Base-by-base conservation (phyloP, 768 basidiomycete genomes). In the Phlebiopsis gigantea region DNA sequence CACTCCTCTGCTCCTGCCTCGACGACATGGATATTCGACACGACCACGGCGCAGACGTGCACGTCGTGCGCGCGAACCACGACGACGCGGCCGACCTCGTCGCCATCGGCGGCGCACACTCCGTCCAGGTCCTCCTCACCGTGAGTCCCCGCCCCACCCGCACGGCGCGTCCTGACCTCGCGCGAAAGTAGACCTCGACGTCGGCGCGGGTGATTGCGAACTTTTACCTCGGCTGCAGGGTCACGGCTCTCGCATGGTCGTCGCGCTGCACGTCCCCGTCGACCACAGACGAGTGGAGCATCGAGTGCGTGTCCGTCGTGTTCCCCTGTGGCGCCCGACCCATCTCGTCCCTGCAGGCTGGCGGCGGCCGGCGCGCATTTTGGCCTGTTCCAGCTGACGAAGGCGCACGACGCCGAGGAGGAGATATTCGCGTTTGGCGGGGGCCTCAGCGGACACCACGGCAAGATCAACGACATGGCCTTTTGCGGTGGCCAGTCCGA, bases 181-280 rank as follows among this genome's bases (percentile, higher is more conserved):
- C 59, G 30, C 64, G n/a, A n/a, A 82, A 79, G 72, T 69, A 63
- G 70, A 74, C 62, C 68, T 57, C 65, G 34, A 62, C 77, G 0
- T 71, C 75, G 17, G 78, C 71, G 64, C 73, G 73, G 57, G 72
- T 72, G 31, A 62, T 93, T 63, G 88, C 88, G 44, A 82, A 82
- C 19, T 92, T 92, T 64, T 79, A 88, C 70, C 71, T 92, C 43
- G 90, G 90, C 19, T 75, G 78, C 9, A 77, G 82, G 49, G 76
- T 88, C 43, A 90, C 87, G 2, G 80, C 91, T 4, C 68, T 93
- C 14, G 88, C 90, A 2, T 93, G 88, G 85, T 92, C 90, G 2
- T 77, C 88, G 41, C 73, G 76, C 12, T 75, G 87, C 6, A 72
- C 82, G 5, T 92, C 90, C 5, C 87, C 90, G 2, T 79, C 82